A percentile compares a stretch with the other conserved stretches of the same genome.
Conservation (phyloP, 2,329 filamentous ascomycete genomes). For the Leptographium lundbergii region DNA sequence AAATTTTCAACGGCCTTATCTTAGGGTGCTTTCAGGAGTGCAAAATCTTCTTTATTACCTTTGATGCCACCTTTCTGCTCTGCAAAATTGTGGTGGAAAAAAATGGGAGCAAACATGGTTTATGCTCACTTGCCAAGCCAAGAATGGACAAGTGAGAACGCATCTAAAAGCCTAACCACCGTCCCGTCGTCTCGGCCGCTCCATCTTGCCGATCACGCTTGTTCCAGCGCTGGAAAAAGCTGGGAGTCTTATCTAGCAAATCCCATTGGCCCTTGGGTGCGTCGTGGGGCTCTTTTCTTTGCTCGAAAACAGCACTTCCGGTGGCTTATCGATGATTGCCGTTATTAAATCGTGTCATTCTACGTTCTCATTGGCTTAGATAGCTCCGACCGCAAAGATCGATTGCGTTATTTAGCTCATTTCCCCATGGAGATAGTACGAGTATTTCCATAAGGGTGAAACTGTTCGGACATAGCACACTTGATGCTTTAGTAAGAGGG, state of each 20-base stretch:
- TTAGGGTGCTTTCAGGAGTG: too few species aligned
- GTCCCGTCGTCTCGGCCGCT: background rate
- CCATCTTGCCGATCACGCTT: background rate
- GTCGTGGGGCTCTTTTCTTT: background rate
- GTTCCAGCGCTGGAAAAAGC: background rate
- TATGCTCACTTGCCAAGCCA: too few species aligned
- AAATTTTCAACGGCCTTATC: background rate
- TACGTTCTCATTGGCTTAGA: background rate
- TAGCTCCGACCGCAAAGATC: background rate
- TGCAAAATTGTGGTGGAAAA: too few species aligned
- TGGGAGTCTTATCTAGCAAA: background rate
- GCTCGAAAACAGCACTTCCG: background rate
- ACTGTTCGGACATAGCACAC: background rate
- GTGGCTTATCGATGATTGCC: background rate
- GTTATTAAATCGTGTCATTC: background rate
- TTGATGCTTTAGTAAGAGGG: background rate
- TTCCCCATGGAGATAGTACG: background rate
- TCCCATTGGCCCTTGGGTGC: background rate
- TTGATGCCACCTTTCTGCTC: too few species aligned
- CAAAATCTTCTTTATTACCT: too few species aligned
- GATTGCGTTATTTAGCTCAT: background rate
- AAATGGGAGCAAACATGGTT: too few species aligned
- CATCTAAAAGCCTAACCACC: background rate
- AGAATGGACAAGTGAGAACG: background rate
- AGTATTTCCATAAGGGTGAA: background rate